phyloP scores from a whole-genome alignment of 345 rosid genomes.

The Excoecaria cochinchinensis region DNA sequence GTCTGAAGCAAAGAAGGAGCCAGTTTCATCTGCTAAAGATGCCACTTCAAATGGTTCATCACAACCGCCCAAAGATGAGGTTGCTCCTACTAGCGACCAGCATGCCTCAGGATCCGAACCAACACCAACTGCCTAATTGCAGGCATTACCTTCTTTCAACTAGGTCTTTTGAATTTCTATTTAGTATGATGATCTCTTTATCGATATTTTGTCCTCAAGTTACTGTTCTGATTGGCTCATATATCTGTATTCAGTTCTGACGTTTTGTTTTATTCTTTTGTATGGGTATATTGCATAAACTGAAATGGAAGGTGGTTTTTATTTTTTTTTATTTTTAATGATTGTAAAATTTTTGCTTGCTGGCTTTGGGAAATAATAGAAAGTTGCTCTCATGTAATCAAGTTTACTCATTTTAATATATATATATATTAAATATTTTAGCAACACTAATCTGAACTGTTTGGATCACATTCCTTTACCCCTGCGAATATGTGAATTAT shows the following conservation, averaged over 20 bases:
- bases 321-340: neutral
- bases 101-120: constrained; percentile 34
- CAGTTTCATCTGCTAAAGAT: constrained; percentile 28
- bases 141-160: neutral
- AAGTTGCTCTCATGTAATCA: neutral
- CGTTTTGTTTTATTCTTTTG: neutral
- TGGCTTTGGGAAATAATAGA: neutral
- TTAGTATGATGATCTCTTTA: constrained; percentile 9
- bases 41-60: constrained; percentile 28
- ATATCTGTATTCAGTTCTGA: neutral
- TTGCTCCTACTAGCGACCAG: constrained; percentile 25
- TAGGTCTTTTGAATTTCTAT: constrained; percentile 15
- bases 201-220: constrained; percentile 7
- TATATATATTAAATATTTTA: too few species aligned
- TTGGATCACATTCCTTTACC: too few species aligned
- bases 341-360: neutral
- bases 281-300: constrained; percentile 7
- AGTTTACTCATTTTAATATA: too few species aligned
- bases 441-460: too few species aligned
- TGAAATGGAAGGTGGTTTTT: neutral
- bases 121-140: constrained; percentile 32
- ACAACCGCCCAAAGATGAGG: constrained; percentile 26
- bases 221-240: neutral
- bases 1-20: constrained; percentile 28
- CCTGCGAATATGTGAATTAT: too few species aligned